Percentiles rank a stretch among this genome's conserved stretches.
These are phyloP conservation scores for Colletotrichum sp. DNA, from an alignment of 2,329 filamentous ascomycete genomes.

Conservation along the genomic window DNA sequence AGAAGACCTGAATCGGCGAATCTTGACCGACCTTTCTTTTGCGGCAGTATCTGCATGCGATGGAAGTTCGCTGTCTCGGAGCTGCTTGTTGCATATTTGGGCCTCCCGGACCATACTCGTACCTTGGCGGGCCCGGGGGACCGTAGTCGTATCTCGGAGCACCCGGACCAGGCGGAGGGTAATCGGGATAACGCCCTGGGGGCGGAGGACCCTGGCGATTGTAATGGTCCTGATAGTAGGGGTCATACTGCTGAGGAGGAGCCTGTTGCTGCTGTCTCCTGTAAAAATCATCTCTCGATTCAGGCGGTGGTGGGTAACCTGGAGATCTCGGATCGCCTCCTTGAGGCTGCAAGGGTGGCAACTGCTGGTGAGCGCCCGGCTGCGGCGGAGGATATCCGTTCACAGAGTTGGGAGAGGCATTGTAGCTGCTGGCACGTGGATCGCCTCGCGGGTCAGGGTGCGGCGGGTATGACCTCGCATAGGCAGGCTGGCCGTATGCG, in stretches of 20 bases:
- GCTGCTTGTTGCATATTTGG: constrained; percentile 54
- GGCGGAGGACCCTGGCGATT: constrained; percentile 36
- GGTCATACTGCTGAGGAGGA: constrained; percentile 34
- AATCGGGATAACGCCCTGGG: constrained; percentile 36
- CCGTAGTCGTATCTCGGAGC: constrained; percentile 21
- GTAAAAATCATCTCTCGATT: constrained; percentile 32
- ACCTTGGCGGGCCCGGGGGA: constrained; percentile 26
- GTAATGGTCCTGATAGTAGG: constrained; percentile 38
- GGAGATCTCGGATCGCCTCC: constrained; percentile 19
- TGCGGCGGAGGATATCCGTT: constrained; percentile 49
- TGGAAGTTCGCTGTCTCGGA: constrained; percentile 63
- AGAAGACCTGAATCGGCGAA: not conserved
- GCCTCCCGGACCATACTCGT: constrained; percentile 35
- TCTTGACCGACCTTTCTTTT: constrained; percentile 58
- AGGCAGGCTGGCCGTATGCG: constrained; percentile 37
- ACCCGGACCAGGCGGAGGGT: constrained; percentile 25
- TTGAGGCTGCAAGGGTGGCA: constrained; percentile 21
- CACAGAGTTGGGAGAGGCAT: constrained; percentile 47
- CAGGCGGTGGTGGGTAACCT: constrained; percentile 16
- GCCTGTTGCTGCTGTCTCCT: constrained; percentile 30
- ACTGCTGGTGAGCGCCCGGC: constrained; percentile 12
- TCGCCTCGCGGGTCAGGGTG: constrained; percentile 41
- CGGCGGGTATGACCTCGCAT: constrained; percentile 41
- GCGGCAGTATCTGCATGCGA: constrained; percentile 65
- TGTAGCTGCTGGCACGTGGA: constrained; percentile 27